These are phyloP conservation scores for Alternaria alternata DNA, from an alignment of 2,329 filamentous ascomycete species.

Conservation along the genomic window DNA sequence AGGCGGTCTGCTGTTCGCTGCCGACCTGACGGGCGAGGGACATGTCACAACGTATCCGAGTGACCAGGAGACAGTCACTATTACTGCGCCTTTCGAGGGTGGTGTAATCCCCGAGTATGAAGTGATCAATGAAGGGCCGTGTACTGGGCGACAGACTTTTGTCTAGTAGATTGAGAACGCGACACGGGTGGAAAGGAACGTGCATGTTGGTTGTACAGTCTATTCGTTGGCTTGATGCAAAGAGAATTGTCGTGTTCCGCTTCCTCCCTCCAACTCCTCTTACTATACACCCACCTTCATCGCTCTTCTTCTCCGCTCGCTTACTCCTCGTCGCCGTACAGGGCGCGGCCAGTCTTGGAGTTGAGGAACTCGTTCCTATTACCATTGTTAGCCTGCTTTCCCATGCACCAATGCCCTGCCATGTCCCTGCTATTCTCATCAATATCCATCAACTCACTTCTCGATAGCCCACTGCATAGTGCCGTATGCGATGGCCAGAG, in stretches of 20 bases:
- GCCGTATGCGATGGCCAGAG: conserved; percentile 80
- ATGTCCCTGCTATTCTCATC: neutral
- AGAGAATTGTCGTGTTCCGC: conserved; percentile 20
- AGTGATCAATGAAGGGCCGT: conserved; percentile 26
- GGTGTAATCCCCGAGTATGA: conserved; percentile 32
- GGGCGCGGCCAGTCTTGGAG: conserved; percentile 75
- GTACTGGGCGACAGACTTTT: conserved; percentile 18
- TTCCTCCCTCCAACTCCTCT: conserved; percentile 14
- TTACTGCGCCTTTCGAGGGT: conserved; percentile 39
- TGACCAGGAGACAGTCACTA: conserved; percentile 39
- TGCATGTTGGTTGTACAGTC: conserved; percentile 32
- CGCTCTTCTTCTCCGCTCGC: neutral
- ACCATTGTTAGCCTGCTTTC: conserved; percentile 9
- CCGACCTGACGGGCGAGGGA: conserved; percentile 41
- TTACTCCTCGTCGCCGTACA: conserved; percentile 55
- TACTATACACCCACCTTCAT: conserved; percentile 8
- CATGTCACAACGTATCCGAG: conserved; percentile 45
- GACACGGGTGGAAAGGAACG: neutral
- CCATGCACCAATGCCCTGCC: neutral
- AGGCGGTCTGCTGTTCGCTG: conserved; percentile 43
- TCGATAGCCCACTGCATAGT: conserved; percentile 90
- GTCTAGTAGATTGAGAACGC: conserved; percentile 1
- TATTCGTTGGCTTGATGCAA: conserved; percentile 27
- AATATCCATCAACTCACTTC: conserved; percentile 68
- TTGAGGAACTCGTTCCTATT: conserved; percentile 80